Evolutionary conservation across 2,329 filamentous ascomycete genomes (phyloP), one percentile per base, ranked within the genome.

Genomic region (Ceratocystis diversiconidia): DNA sequence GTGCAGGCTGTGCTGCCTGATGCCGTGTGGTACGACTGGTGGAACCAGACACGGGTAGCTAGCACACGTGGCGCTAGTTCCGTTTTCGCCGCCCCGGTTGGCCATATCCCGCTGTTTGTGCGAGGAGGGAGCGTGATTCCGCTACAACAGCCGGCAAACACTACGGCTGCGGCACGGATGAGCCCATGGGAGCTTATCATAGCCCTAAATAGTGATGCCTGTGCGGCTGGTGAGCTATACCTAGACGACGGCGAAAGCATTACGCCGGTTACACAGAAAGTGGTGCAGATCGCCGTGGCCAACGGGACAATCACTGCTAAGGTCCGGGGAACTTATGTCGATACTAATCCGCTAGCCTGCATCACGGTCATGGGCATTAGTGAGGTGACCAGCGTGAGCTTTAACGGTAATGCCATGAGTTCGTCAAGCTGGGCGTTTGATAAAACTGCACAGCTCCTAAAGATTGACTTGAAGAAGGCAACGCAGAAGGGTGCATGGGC

Each of bases 171-270:
- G 55, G 75, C 89, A 46, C 79, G 86, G 52, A 79, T 82, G 69
- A 78, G 87, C 70, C 78, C 85, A 69, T 92, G 92, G 75, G 80
- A 86, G 72, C 76, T 95, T 62, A 71, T 92, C 44, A 79, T 95
- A 57, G 86, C 89, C 0, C 80, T 88, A 0, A 83, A 80, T 5
- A 71, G 72, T 0, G 76, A 86, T 63, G 87, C 86, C 2, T 82
- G 76, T 5, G 90, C 90, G 0, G 73, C 72, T 1, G 90, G 90
- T 0, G 77, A 79, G 63, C 76, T 94, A 66, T 94, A 92, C 72
- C 75, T 94, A 4, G 90, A 94, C 70, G 89, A 95, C 68, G 90
- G 90, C 7, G 84, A 85, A 67, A 85, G 81, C 30, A 70, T 92
- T 62, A 76, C 82, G 67, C 88, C 88, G 73, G 68, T 75, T 3